These are phyloP conservation scores for Penicillium waksmanii DNA, from an alignment of 495 filamentous ascomycete genomes.

Conservation along the genomic window DNA sequence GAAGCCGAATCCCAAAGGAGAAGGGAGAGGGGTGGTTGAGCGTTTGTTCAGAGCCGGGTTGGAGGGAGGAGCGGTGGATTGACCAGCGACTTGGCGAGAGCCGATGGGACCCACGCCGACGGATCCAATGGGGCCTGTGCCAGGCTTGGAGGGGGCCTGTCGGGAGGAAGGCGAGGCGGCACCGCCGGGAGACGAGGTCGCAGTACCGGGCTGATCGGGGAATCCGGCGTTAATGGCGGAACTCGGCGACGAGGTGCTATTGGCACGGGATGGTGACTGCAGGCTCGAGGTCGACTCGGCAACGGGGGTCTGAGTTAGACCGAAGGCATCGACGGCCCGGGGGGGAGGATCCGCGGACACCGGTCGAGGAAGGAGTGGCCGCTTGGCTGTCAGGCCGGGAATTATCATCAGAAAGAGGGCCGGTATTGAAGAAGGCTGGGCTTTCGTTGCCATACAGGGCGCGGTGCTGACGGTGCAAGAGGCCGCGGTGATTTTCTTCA, in stretches of 20 bases:
- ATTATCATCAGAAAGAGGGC: slow-evolving; percentile 65
- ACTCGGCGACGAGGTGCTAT: slow-evolving; percentile 82
- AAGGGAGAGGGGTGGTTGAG: slow-evolving; percentile 86
- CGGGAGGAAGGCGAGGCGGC: slow-evolving; percentile 81
- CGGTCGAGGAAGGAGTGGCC: slow-evolving; percentile 55
- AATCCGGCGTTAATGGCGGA: slow-evolving; percentile 66
- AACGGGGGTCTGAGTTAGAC: slow-evolving; percentile 48
- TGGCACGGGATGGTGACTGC: slow-evolving; percentile 74
- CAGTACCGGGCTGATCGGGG: slow-evolving; percentile 79
- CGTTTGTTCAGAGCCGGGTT: slow-evolving; percentile 81
- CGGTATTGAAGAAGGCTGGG: slow-evolving; percentile 60
- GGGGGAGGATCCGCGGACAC: slow-evolving; percentile 64
- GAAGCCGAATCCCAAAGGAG: slow-evolving; percentile 79
- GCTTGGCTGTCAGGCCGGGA: slow-evolving; percentile 62
- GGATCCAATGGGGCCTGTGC: slow-evolving; percentile 59
- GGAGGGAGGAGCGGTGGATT: slow-evolving; percentile 45
- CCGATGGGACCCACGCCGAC: slow-evolving; percentile 97
- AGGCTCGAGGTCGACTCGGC: slow-evolving; percentile 51
- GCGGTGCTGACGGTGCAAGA: slow-evolving; percentile 92
- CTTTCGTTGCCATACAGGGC: slow-evolving; percentile 84
- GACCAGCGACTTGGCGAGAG: slow-evolving; percentile 70
- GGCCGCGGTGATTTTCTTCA: slow-evolving; percentile 93
- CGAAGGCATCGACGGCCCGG: slow-evolving; percentile 65
- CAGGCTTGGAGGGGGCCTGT: slow-evolving; percentile 54
- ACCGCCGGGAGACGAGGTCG: slow-evolving; percentile 86